A percentile compares a stretch with the other conserved stretches of the same genome.
These are phyloP conservation scores for Raphanus sativus DNA, from an alignment of 345 rosid genomes.

Conservation along the genomic window DNA sequence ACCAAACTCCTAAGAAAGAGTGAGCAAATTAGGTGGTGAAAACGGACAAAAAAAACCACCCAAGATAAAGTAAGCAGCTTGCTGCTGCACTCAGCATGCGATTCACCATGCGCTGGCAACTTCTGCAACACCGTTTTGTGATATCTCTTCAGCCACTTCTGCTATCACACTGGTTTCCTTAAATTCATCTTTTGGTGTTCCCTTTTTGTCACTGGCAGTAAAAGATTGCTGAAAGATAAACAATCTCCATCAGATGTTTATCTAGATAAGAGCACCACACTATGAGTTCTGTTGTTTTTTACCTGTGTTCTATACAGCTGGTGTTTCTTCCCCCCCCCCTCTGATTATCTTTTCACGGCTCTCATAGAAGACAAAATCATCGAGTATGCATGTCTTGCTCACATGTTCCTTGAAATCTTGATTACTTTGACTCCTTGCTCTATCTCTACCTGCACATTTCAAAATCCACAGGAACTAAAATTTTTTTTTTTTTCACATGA, in stretches of 20 bases:
- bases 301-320: too few relatives aligned
- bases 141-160: not conserved
- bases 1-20: not conserved
- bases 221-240: not conserved
- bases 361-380: too few relatives aligned
- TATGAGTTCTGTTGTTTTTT: too few relatives aligned
- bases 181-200: not conserved
- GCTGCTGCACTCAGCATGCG: not conserved
- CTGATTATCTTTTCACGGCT: too few relatives aligned
- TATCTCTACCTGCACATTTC: too few relatives aligned
- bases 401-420: too few relatives aligned
- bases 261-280: too few relatives aligned
- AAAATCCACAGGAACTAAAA: too few relatives aligned
- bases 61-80: not conserved
- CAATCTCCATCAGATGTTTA: not conserved
- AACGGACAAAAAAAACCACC: not conserved
- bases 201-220: constrained; percentile 6
- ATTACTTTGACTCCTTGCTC: too few relatives aligned
- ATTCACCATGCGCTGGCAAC: constrained; percentile 1
- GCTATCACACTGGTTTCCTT: not conserved
- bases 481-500: too few relatives aligned
- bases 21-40: not conserved
- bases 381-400: too few relatives aligned
- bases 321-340: too few relatives aligned
- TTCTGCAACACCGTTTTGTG: constrained; percentile 2